A percentile compares a stretch with the other conserved stretches of the same genome.
Conservation (phyloP, 352 stramenopile species). For the Pythium grandisporangium region DNA sequence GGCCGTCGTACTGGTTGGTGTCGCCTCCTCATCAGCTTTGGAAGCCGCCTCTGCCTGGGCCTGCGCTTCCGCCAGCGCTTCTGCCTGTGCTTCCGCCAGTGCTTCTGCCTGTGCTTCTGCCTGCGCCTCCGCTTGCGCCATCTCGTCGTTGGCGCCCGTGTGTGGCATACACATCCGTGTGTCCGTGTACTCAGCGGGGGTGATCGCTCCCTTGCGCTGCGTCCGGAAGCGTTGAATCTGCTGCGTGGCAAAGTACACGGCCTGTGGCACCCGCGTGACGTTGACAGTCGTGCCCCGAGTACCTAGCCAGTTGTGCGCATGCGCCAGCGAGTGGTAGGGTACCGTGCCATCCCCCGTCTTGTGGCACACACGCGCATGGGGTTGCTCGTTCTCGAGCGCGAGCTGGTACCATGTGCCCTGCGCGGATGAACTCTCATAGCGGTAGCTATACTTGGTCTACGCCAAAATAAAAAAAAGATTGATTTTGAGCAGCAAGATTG, state of each 20-base stretch:
- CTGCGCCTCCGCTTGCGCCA: too few relatives aligned
- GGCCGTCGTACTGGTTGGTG: too few relatives aligned
- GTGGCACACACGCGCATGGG: conserved; percentile 32
- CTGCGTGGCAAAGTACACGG: conserved; percentile 57
- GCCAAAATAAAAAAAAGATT: too few relatives aligned
- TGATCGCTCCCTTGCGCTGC: conserved; percentile 21
- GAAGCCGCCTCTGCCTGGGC: too few relatives aligned
- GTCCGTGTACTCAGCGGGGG: conserved; percentile 59
- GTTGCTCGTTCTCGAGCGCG: conserved; percentile 37
- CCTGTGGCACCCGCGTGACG: conserved; percentile 64
- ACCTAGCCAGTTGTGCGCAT: conserved; percentile 69
- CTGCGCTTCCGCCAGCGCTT: too few relatives aligned
- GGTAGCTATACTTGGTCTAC: conserved; percentile 64
- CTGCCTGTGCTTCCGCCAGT: too few relatives aligned
- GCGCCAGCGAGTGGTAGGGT: conserved; percentile 73
- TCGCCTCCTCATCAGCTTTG: too few relatives aligned
- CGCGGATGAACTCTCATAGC: conserved; percentile 44
- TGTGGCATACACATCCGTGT: too few relatives aligned
- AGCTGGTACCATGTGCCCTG: conserved; percentile 58
- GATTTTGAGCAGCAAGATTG: too few relatives aligned
- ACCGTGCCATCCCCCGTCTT: conserved; percentile 74
- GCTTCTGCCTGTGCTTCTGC: too few relatives aligned
- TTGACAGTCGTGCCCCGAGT: conserved; percentile 27
- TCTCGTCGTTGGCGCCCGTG: too few relatives aligned
- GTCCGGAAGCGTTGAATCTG: conserved; percentile 44